Evolutionary conservation across 208 protist genomes (phyloP), one percentile per base, ranked within the genome.

Genomic region (Vickermania spadyakhi): DNA sequence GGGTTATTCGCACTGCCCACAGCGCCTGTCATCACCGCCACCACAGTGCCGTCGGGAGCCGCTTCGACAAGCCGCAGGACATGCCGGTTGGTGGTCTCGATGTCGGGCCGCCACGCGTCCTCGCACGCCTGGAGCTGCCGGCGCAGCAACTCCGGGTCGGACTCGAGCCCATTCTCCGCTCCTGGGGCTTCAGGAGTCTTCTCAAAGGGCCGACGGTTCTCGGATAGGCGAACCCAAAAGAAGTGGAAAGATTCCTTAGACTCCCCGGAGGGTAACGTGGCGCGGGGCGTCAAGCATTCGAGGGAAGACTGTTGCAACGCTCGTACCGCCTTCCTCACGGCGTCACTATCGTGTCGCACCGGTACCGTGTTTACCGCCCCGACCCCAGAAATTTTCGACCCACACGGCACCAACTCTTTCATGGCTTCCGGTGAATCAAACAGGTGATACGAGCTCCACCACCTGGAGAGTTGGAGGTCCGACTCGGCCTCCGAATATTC

Each of bases 31-130:
- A 93, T 11, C 18, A 93, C 57, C 27, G 88, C 2, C 4, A 93
- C 66, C 28, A 93, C 62, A 7, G 80, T 89, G 28, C 87, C 79
- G 21, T 93, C 73, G 13, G 80, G 80, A 18, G 70, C 73, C 25
- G 81, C 82, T 23, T 78, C 72, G 28, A 93, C 56, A n/a, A 93
- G 73, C 36, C 70, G 75, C 75, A 90, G 56, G 31, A 93, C 75
- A 28, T 72, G 86, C 0, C 66, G 49, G 61, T 93, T 93, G 1
- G 73, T 79, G 28, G 75, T 72, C 3, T 72, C 68, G 26, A 84
- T 79, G 21, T 61, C 49, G 27, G 56, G 56, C 7, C 78, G 54
- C 62, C 85, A 74, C 29, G 29, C 63, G 25, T 60, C 72, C 30
- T 74, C 74, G 61, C 74, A 26, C 30, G 41, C 31, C 49, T 31